phyloP scores from a whole-genome alignment of 2,329 filamentous ascomycete genomes.

The Grosmannia clavigera region DNA sequence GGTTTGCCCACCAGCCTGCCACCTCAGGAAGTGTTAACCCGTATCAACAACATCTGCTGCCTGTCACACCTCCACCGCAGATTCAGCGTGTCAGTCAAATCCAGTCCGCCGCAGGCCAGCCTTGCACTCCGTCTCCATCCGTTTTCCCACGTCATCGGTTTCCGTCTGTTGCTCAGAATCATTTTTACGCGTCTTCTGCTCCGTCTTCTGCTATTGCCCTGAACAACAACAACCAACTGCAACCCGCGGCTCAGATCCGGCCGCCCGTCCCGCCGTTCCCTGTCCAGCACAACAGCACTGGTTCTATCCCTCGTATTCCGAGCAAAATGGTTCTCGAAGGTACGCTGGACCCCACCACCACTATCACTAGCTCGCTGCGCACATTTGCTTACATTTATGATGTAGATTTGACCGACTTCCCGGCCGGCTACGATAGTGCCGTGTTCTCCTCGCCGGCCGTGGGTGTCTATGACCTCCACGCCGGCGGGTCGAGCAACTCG shows the following conservation, averaged over 20 bases:
- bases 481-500: constrained; percentile 29
- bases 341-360: constrained; percentile 14
- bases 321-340: constrained; percentile 44
- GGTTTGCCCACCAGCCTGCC: constrained; percentile 25
- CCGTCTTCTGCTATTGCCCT: constrained; percentile 46
- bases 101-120: constrained; percentile 37
- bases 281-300: constrained; percentile 30
- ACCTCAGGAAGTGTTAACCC: constrained; percentile 19
- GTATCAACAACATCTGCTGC: constrained; percentile 27
- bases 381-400: not conserved
- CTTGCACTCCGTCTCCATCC: constrained; percentile 35
- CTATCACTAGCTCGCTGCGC: not conserved
- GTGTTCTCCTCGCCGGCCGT: constrained; percentile 43
- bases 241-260: constrained; percentile 32
- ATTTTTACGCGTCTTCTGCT: constrained; percentile 58
- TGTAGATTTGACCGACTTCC: constrained; percentile 43
- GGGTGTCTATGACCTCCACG: constrained; percentile 36
- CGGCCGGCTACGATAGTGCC: constrained; percentile 38
- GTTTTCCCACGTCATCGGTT: constrained; percentile 46
- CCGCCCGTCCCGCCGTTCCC: constrained; percentile 64
- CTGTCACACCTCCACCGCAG: constrained; percentile 33
- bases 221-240: constrained; percentile 24
- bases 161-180: constrained; percentile 38
- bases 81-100: constrained; percentile 48
- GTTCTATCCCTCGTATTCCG: constrained; percentile 6